phyloP scores from a whole-genome alignment of 441 rosid species.

The Corymbia citriodora region DNA sequence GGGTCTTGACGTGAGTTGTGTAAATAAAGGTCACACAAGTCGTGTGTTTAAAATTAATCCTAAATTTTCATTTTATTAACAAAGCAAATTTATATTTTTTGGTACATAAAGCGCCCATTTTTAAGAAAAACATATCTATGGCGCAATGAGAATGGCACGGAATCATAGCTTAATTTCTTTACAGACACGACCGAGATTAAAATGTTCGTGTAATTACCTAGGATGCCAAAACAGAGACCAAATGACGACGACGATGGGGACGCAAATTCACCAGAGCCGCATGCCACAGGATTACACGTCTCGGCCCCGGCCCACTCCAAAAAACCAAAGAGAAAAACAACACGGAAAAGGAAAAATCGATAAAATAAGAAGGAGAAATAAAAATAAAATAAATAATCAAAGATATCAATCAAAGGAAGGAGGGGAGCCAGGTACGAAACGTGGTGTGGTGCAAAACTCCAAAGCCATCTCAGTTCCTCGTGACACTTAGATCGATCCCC shows the following conservation, averaged over 20 bases:
- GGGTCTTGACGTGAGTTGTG: background rate
- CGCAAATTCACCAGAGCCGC: background rate
- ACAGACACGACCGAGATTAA: background rate
- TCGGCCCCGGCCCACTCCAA: background rate
- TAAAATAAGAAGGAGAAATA: background rate
- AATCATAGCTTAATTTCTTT: background rate
- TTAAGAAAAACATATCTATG: background rate
- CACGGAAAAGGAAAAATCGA: background rate
- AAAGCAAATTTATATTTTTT: background rate
- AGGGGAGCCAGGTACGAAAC: background rate
- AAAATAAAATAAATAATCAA: background rate
- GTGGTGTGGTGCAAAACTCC: background rate
- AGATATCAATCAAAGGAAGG: background rate
- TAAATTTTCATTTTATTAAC: background rate
- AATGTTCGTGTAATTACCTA: background rate
- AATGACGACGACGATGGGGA: background rate
- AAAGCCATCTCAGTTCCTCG: background rate
- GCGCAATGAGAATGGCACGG: background rate
- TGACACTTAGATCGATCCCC: background rate
- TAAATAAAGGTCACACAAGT: background rate
- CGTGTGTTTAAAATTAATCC: background rate
- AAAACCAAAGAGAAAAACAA: background rate
- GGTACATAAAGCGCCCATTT: background rate
- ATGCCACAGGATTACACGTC: rapidly evolving
- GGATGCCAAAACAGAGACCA: background rate